Percentiles rank a stretch among this genome's conserved stretches.
Evolutionary conservation across 2,329 filamentous ascomycete species (phyloP).

Genomic region (Dactylellina leptospora): DNA sequence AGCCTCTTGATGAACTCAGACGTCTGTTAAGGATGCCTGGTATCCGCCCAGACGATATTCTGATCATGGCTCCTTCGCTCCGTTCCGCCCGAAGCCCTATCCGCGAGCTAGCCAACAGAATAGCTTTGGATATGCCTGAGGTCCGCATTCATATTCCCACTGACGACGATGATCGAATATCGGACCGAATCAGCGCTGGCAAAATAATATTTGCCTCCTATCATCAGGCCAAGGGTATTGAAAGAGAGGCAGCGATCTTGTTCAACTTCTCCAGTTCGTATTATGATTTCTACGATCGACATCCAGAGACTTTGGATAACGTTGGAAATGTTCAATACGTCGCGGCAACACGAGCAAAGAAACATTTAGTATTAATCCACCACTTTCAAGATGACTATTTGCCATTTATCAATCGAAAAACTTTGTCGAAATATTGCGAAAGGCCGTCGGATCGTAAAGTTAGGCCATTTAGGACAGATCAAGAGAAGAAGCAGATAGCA

Average conservation of each 20-base stretch:
- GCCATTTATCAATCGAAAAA: slow-evolving; percentile 37
- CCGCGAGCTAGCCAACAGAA: slow-evolving; percentile 36
- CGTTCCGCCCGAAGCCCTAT: slow-evolving; percentile 22
- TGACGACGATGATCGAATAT: slow-evolving; percentile 27
- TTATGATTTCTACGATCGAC: slow-evolving; percentile 42
- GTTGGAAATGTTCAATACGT: slow-evolving; percentile 53
- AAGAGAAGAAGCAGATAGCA: slow-evolving; percentile 21
- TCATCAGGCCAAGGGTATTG: slow-evolving; percentile 55
- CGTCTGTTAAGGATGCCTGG: slow-evolving; percentile 17
- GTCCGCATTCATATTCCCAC: slow-evolving; percentile 39
- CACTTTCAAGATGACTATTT: slow-evolving; percentile 28
- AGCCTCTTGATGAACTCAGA: slow-evolving; percentile 32
- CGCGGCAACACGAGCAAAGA: slow-evolving; percentile 50
- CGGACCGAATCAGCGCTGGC: slow-evolving; percentile 23
- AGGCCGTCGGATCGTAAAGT: slow-evolving; percentile 21
- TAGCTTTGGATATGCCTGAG: slow-evolving; percentile 43
- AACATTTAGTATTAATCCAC: slow-evolving; percentile 50
- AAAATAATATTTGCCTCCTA: slow-evolving; percentile 52
- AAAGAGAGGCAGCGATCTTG: slow-evolving; percentile 52
- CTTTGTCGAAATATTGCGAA: slow-evolving; percentile 38
- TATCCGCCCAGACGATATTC: slow-evolving; percentile 42
- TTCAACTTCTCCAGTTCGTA: slow-evolving; percentile 53
- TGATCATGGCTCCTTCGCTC: slow-evolving; percentile 49
- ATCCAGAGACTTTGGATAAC: slow-evolving; percentile 10
- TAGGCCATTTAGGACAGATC: slow-evolving; percentile 22